Conservation (phyloP, 2,329 filamentous ascomycete genomes). For the Aspergillus neoniger region DNA sequence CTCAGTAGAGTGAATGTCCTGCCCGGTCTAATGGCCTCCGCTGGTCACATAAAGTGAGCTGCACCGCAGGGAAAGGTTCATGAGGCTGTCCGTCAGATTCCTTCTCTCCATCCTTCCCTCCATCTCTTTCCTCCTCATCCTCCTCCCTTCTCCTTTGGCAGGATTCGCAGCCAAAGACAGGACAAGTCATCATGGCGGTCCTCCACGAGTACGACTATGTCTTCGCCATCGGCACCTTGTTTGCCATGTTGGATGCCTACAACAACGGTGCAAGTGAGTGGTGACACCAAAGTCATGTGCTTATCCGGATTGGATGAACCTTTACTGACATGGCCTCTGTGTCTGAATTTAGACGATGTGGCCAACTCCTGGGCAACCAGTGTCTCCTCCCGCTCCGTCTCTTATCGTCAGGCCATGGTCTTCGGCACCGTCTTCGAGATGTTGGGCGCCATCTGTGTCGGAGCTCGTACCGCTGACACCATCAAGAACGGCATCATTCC, state of each 20-base stretch:
- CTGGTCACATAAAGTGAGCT: no score
- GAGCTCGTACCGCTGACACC: slow-evolving; percentile 70
- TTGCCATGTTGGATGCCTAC: slow-evolving; percentile 74
- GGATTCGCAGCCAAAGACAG: no score
- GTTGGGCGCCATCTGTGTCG: slow-evolving; percentile 66
- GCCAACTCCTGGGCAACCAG: slow-evolving; percentile 81
- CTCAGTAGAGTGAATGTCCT: no score
- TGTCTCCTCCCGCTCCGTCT: slow-evolving; percentile 71
- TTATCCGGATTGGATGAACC: not conserved
- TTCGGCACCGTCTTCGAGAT: slow-evolving; percentile 68
- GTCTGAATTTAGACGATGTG: slow-evolving; percentile 62
- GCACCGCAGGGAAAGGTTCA: no score
- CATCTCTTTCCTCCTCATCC: not conserved
- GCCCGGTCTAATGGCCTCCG: no score
- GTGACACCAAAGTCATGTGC: not conserved
- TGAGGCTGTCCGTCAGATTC: not conserved
- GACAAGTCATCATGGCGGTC: slow-evolving; percentile 51
- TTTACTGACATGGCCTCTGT: not conserved
- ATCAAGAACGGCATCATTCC: slow-evolving; percentile 80
- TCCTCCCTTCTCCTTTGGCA: not conserved
- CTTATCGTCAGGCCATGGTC: slow-evolving; percentile 37
- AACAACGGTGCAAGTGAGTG: slow-evolving; percentile 76
- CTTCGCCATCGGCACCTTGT: slow-evolving; percentile 73
- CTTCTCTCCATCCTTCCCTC: not conserved
- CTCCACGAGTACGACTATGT: slow-evolving; percentile 68